Base-by-base conservation (phyloP, 768 basidiomycete genomes). In the Naganishia kalamii region DNA sequence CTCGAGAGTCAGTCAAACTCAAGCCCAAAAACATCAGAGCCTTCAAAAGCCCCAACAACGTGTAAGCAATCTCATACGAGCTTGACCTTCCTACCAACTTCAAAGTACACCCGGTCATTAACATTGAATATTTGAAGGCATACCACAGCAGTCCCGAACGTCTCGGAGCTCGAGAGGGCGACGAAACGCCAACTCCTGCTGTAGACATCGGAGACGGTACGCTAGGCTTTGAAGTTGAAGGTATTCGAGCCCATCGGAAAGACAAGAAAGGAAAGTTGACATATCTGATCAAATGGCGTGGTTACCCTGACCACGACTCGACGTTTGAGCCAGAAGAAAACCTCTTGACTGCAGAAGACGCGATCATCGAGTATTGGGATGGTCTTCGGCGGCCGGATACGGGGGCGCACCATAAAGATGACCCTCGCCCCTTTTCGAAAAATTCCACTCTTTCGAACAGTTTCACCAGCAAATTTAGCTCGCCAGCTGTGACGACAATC, bases 51-150 rank as follows among this genome's bases (percentile, higher is more conserved):
- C 21, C n/a, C 46, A 47, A 21, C 46, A 23, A 47, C 4, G 3
- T 47, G 4, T 47, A n/a, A 4, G 5, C 46, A 8, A 3, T 15
- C 21, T 3, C 13, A 8, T 47, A 47, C 46, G 46, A 47, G 46
- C 46, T 47, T 21, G 46, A 47, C 43, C 30, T 61, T 6, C 6
- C 40, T 8, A 25, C 13, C 8, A 61, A 40, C 23, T 41, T 61
- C 23, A 46, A 46, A 29, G 43, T 61, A 27, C 43, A 61, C n/a
- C 60, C 60, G 6, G 60, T 46, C 43, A 61, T 61, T n/a, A 61
- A 61, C 60, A 29, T 46, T 12, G 60, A 46, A 32, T 61, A 61
- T n/a, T 23, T 46, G 19, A 61, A 61, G 43, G 40, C 40, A 11
- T 61, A 61, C 27, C 49, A 50, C 49, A 50, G 17, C 27, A 30